Conservation (phyloP, 208 protist species). For the Trypanosoma caninum region DNA sequence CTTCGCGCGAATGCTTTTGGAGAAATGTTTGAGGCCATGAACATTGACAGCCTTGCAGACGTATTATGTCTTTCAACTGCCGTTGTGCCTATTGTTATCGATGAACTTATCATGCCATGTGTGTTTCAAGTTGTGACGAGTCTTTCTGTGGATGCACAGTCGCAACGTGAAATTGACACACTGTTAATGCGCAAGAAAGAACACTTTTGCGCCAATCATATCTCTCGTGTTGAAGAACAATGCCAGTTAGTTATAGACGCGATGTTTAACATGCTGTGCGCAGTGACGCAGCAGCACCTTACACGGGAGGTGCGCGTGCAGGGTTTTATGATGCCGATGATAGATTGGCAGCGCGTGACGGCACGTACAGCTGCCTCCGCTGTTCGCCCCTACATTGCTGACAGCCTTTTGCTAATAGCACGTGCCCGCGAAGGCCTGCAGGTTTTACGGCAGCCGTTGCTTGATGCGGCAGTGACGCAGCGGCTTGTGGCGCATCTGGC, state of each 20-base stretch:
- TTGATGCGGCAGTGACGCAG: conserved; percentile 72
- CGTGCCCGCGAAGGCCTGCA: conserved; percentile 66
- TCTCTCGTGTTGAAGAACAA: conserved; percentile 75
- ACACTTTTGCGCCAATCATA: conserved; percentile 44
- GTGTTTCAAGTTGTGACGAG: conserved; percentile 54
- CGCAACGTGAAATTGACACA: conserved; percentile 26
- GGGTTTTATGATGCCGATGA: conserved; percentile 66
- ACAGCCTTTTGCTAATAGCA: conserved; percentile 69
- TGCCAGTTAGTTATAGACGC: conserved; percentile 79
- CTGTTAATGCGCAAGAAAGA: conserved; percentile 19
- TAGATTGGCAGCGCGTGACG: conserved; percentile 84
- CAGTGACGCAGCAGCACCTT: conserved; percentile 67
- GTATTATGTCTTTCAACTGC: conserved; percentile 64
- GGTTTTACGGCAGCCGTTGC: conserved; percentile 63
- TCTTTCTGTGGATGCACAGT: conserved; percentile 33
- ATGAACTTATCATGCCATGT: conserved; percentile 66
- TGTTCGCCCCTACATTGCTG: conserved; percentile 79
- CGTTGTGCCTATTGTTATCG: conserved; percentile 58
- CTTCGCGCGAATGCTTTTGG: conserved; percentile 10
- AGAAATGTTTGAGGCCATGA: conserved; percentile 35
- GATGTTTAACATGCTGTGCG: conserved; percentile 73
- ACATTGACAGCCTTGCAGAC: conserved; percentile 85
- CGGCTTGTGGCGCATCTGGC: conserved; percentile 69
- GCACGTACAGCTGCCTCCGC: conserved; percentile 41
- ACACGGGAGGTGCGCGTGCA: conserved; percentile 47